Evolutionary conservation across 768 basidiomycete species (phyloP).

Genomic region (Asterophora lycoperdoides): DNA sequence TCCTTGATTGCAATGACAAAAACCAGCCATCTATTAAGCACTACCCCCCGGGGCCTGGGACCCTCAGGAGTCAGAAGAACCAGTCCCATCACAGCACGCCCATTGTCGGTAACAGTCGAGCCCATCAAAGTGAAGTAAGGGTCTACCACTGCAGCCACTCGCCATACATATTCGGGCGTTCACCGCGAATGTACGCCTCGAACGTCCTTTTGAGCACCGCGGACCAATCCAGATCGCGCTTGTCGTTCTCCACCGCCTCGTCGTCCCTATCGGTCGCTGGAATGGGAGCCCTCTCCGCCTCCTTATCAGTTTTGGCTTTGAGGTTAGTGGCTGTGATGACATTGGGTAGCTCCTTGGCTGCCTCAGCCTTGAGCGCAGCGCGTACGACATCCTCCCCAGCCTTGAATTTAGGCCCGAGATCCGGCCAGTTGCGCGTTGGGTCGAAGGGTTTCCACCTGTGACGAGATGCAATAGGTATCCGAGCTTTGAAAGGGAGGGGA

Average conservation of each 20-base stretch:
- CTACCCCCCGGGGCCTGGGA: no score
- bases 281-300: slow-evolving; percentile 14
- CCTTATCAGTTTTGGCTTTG: no score
- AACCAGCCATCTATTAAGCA: slow-evolving; percentile 6
- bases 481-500: background rate
- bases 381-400: slow-evolving; percentile 70
- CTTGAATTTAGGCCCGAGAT: slow-evolving; percentile 76
- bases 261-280: slow-evolving; percentile 21
- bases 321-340: slow-evolving; percentile 7
- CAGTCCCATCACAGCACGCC: background rate
- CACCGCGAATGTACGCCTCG: slow-evolving; percentile 82
- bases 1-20: background rate
- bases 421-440: slow-evolving; percentile 82
- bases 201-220: slow-evolving; percentile 92
- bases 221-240: slow-evolving; percentile 80
- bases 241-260: slow-evolving; percentile 51
- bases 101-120: no score
- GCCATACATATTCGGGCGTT: slow-evolving; percentile 91
- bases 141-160: slow-evolving; percentile 54
- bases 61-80: background rate
- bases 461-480: background rate
- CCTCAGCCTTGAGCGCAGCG: slow-evolving; percentile 28
- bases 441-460: slow-evolving; percentile 94
- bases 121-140: background rate
- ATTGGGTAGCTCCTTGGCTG: slow-evolving; percentile 21